A percentile compares a stretch with the other conserved stretches of the same genome.
phyloP scores from a whole-genome alignment of 495 filamentous ascomycete genomes.

The Lichina pygmaea region DNA sequence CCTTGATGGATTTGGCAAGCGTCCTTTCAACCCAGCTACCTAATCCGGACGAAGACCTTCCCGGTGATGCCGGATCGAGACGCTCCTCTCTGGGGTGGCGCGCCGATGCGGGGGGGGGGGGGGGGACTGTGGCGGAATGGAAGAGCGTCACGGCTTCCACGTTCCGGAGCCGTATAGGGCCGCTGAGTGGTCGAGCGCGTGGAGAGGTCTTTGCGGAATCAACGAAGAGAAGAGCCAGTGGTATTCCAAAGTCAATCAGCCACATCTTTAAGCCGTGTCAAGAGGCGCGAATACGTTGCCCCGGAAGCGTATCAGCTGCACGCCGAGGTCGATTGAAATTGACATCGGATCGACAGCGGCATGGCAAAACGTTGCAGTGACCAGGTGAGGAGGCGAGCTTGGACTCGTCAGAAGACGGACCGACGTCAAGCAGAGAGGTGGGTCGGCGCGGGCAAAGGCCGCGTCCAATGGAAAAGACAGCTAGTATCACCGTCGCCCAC shows the following conservation, averaged over 20 bases:
- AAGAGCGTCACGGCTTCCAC: no score
- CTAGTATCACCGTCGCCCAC: background rate
- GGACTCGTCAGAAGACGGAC: no score
- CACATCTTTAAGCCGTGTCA: background rate
- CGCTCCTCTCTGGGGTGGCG: background rate
- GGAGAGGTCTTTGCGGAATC: no score
- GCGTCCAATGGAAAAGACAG: background rate
- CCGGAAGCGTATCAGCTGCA: background rate
- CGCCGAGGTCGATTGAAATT: background rate
- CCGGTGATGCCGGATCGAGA: background rate
- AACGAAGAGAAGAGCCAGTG: background rate
- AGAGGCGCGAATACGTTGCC: background rate
- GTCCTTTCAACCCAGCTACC: background rate
- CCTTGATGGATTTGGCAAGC: background rate
- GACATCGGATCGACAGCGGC: background rate
- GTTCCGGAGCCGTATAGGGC: no score
- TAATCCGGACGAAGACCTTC: background rate
- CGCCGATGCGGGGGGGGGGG: background rate
- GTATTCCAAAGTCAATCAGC: background rate
- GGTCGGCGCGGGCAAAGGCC: background rate
- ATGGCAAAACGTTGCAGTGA: no score
- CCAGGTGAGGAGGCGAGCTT: no score
- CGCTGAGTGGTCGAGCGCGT: background rate
- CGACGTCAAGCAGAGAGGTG: background rate
- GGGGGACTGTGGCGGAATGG: no score